These are phyloP conservation scores for Gigaspora rosea DNA, from an alignment of 192 early-diverging fungal species.

Conservation along the genomic window DNA sequence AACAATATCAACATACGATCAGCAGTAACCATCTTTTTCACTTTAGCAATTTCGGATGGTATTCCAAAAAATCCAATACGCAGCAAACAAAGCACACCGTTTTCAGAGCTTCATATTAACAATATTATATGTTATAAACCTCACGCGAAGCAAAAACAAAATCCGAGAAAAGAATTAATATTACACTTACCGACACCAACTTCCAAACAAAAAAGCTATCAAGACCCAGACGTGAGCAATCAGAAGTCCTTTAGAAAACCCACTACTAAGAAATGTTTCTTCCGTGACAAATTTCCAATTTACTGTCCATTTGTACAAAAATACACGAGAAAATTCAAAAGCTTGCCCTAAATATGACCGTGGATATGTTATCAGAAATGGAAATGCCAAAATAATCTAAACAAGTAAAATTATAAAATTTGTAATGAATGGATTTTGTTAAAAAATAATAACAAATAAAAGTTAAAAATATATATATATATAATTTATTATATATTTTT, in stretches of 20 bases:
- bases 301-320: constrained; percentile 92
- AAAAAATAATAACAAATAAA: too few relatives aligned
- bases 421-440: too few relatives aligned
- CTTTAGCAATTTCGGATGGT: background rate
- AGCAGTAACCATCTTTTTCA: constrained; percentile 9
- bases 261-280: constrained; percentile 62
- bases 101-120: constrained; percentile 30
- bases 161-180: background rate
- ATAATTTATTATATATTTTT: background rate
- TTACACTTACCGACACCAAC: constrained; percentile 56
- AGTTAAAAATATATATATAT: background rate
- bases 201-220: constrained; percentile 53
- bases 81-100: constrained; percentile 39
- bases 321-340: constrained; percentile 87
- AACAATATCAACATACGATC: constrained; percentile 39
- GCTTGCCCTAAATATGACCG: constrained; percentile 70
- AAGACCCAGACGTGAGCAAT: constrained; percentile 63
- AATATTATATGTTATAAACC: too few relatives aligned
- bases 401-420: background rate
- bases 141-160: background rate
- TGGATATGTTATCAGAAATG: constrained; percentile 48
- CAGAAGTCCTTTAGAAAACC: constrained; percentile 64
- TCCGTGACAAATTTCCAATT: constrained; percentile 89
- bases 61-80: constrained; percentile 31
- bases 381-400: constrained; percentile 41